Evolutionary conservation across 176 grass and related monocot species (phyloP).

Genomic region (Juncus effusus): DNA sequence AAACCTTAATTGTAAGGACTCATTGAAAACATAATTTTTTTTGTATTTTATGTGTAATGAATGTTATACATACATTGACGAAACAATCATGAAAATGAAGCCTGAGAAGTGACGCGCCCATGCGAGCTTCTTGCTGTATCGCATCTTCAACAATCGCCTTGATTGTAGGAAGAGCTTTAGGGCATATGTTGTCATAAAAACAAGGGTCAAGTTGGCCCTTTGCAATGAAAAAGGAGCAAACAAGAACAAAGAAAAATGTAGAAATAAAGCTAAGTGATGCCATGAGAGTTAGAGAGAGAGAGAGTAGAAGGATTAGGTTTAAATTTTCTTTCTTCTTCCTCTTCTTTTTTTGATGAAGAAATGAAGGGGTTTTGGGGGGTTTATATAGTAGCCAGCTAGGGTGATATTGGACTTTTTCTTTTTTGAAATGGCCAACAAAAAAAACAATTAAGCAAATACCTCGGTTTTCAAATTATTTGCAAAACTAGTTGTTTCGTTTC

Average conservation of each 20-base stretch:
- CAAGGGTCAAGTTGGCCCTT: slow-evolving; percentile 36
- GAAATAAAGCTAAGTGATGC: slow-evolving; percentile 5
- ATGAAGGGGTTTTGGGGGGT: background rate
- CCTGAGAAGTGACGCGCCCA: slow-evolving; percentile 80
- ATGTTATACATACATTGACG: slow-evolving; percentile 35
- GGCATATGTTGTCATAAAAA: slow-evolving; percentile 67
- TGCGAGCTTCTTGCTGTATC: slow-evolving; percentile 48
- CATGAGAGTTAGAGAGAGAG: slow-evolving; percentile 1
- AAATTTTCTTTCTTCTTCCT: background rate
- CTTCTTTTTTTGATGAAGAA: slow-evolving; percentile 3
- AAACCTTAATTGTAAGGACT: background rate
- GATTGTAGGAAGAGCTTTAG: slow-evolving; percentile 51
- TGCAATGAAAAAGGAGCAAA: slow-evolving; percentile 13
- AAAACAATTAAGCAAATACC: too few species aligned
- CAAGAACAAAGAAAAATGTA: slow-evolving; percentile 27
- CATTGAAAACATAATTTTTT: background rate
- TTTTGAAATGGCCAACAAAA: too few species aligned
- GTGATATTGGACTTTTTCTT: background rate
- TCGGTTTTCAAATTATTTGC: too few species aligned
- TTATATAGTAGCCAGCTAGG: slow-evolving; percentile 15
- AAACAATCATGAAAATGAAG: slow-evolving; percentile 91
- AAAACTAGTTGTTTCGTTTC: too few species aligned
- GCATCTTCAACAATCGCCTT: slow-evolving; percentile 39
- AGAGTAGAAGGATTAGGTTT: background rate
- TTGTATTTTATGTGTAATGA: background rate